Conservation (phyloP, 768 basidiomycete species). For the Hericium coralloides region DNA sequence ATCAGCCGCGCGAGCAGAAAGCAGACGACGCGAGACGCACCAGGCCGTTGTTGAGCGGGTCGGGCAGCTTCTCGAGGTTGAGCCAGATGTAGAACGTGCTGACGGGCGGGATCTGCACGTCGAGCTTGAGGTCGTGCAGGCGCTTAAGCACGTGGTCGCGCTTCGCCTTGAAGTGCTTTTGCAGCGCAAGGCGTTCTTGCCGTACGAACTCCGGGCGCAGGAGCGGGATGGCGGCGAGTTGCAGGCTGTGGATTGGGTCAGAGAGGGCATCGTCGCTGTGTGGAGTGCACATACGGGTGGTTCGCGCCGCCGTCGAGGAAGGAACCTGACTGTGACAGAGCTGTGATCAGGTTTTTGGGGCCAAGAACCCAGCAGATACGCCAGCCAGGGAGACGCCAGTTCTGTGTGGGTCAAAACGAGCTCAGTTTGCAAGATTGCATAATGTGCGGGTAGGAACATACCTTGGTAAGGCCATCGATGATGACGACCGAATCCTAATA, state of each 20-base stretch:
- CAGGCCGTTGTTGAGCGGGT: conserved; percentile 83
- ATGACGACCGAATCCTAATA: conserved; percentile 68
- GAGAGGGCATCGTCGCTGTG: background rate
- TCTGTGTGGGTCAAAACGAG: conserved; percentile 37
- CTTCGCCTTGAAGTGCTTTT: conserved; percentile 86
- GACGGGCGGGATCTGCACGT: conserved; percentile 65
- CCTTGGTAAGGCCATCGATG: conserved; percentile 91
- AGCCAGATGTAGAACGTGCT: conserved; percentile 96
- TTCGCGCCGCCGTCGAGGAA: conserved; percentile 95
- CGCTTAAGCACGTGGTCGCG: conserved; percentile 82
- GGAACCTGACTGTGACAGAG: conserved; percentile 87
- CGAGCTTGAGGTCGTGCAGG: conserved; percentile 69
- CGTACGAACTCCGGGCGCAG: conserved; percentile 65
- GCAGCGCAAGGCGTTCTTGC: conserved; percentile 75
- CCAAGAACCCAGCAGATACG: conserved; percentile 91
- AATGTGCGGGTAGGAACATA: conserved; percentile 12
- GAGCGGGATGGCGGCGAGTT: conserved; percentile 81
- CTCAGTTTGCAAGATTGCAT: background rate
- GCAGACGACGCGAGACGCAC: conserved; percentile 28
- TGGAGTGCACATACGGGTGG: conserved; percentile 51
- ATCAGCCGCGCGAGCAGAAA: background rate
- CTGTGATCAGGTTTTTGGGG: conserved; percentile 80
- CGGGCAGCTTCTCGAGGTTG: conserved; percentile 68
- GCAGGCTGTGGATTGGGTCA: conserved; percentile 41
- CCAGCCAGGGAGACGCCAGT: conserved; percentile 95